Percentiles rank a stretch among this genome's conserved stretches.
Evolutionary conservation across 139 green algal species (phyloP).

Genomic region (Chlamydomonas eustigma): DNA sequence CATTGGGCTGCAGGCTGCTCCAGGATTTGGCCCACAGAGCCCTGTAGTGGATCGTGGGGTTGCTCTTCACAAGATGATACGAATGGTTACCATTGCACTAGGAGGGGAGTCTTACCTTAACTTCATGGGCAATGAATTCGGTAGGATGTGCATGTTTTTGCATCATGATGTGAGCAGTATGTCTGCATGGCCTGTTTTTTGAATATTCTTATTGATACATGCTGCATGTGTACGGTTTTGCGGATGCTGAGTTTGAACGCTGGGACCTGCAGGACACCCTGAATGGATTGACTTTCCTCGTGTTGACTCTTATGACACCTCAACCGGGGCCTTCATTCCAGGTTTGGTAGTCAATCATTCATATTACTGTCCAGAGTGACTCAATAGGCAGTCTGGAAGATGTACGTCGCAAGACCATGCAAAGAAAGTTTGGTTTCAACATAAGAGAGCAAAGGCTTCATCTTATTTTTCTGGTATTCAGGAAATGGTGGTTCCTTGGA

Average conservation of each 20-base stretch:
- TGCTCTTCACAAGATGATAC: constrained; percentile 98
- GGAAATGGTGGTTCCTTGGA: constrained; percentile 93
- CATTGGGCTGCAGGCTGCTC: constrained; percentile 9
- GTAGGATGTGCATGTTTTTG: no score
- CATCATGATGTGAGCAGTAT: no score
- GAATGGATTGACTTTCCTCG: constrained; percentile 99
- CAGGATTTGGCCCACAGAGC: constrained; percentile 23
- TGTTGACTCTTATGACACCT: constrained; percentile 83
- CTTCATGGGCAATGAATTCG: constrained; percentile 98
- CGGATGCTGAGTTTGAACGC: no score
- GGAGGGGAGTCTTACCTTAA: constrained; percentile 90
- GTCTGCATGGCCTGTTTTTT: no score
- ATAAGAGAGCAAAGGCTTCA: background rate
- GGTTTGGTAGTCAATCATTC: no score
- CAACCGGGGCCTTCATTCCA: constrained; percentile 77
- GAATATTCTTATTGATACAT: no score
- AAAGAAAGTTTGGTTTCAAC: background rate
- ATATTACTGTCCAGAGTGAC: background rate
- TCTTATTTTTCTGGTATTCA: constrained; percentile 20
- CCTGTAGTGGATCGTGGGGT: constrained; percentile 53
- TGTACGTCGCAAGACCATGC: no score
- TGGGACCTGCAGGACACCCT: constrained; percentile 3
- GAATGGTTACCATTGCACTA: constrained; percentile 28
- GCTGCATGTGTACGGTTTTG: no score
- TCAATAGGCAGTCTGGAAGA: constrained; percentile 1